Evolutionary conservation across 2,329 filamentous ascomycete genomes (phyloP).

Genomic region (Pseudocercospora fuligena): DNA sequence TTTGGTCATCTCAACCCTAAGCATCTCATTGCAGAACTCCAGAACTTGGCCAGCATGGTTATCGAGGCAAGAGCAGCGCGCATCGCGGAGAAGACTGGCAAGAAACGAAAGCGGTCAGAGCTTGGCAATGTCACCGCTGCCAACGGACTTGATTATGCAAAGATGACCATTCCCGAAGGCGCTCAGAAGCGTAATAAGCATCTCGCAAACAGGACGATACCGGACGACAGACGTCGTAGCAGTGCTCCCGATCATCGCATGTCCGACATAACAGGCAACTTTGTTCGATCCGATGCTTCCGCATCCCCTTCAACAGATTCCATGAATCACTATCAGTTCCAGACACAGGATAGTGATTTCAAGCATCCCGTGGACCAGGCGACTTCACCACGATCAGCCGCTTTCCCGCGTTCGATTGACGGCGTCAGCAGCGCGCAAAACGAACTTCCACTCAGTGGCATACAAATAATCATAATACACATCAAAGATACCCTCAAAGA

Average conservation of each 20-base stretch:
- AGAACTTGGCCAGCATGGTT: conserved; percentile 72
- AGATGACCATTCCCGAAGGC: conserved; percentile 31
- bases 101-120: conserved; percentile 66
- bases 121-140: conserved; percentile 37
- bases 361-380: background rate
- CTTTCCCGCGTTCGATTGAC: conserved; percentile 16
- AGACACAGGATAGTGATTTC: conserved; percentile 5
- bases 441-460: conserved; percentile 64
- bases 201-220: conserved; percentile 29
- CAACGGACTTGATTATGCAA: conserved; percentile 39
- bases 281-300: conserved; percentile 5
- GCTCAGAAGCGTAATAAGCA: conserved; percentile 43
- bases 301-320: conserved; percentile 26
- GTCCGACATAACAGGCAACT: background rate
- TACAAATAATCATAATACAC: conserved; percentile 88
- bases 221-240: conserved; percentile 28
- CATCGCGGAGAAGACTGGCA: conserved; percentile 50
- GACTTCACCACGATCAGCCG: conserved; percentile 30
- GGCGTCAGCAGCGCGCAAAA: conserved; percentile 1
- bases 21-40: conserved; percentile 80
- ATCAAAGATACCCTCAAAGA: conserved; percentile 81
- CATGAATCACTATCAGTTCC: conserved; percentile 25
- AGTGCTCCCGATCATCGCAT: conserved; percentile 24
- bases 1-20: conserved; percentile 89
- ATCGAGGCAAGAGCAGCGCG: conserved; percentile 49